Percentiles rank a stretch among this genome's conserved stretches.
phyloP scores from a whole-genome alignment of 2,329 filamentous ascomycete genomes.

The Tolypocladium album region DNA sequence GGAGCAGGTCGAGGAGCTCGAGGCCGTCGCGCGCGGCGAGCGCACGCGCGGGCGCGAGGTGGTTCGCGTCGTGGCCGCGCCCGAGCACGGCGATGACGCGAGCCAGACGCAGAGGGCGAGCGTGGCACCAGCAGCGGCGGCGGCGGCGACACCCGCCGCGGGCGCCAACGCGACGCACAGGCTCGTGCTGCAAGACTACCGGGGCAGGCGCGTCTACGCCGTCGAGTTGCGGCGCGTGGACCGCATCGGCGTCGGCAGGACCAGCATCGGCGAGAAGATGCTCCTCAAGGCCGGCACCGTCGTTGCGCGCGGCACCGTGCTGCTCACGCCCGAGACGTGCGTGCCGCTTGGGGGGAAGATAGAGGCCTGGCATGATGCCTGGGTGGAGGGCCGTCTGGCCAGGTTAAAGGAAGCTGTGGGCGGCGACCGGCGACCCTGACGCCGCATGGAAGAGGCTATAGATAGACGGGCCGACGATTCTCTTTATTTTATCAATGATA shows the following conservation, averaged over 20 bases:
- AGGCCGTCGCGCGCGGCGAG: slow-evolving; percentile 63
- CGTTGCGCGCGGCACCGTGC: slow-evolving; percentile 65
- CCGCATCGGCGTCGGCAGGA: slow-evolving; percentile 53
- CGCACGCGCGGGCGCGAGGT: slow-evolving; percentile 69
- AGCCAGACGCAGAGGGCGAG: slow-evolving; percentile 7
- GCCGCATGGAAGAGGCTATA: neutral
- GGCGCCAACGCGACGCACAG: slow-evolving; percentile 57
- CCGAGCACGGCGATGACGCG: slow-evolving; percentile 31
- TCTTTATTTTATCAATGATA: slow-evolving; percentile 1
- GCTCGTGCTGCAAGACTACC: slow-evolving; percentile 70
- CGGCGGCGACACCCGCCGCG: slow-evolving; percentile 4
- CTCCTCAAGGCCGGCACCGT: slow-evolving; percentile 54
- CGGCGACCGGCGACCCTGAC: slow-evolving; percentile 9
- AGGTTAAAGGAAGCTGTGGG: slow-evolving; percentile 53
- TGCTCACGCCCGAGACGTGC: slow-evolving; percentile 60
- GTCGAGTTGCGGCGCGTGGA: slow-evolving; percentile 61
- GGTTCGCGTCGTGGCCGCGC: slow-evolving; percentile 48
- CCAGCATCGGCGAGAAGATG: slow-evolving; percentile 71
- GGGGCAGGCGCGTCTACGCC: slow-evolving; percentile 56
- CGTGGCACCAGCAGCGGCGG: neutral
- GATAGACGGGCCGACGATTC: neutral
- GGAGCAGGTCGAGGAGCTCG: slow-evolving; percentile 78
- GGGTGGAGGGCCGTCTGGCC: slow-evolving; percentile 61
- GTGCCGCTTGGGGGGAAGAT: slow-evolving; percentile 81
- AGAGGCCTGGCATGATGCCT: slow-evolving; percentile 67